phyloP scores from a whole-genome alignment of 768 basidiomycete species.

The Macrocybe gigantea region DNA sequence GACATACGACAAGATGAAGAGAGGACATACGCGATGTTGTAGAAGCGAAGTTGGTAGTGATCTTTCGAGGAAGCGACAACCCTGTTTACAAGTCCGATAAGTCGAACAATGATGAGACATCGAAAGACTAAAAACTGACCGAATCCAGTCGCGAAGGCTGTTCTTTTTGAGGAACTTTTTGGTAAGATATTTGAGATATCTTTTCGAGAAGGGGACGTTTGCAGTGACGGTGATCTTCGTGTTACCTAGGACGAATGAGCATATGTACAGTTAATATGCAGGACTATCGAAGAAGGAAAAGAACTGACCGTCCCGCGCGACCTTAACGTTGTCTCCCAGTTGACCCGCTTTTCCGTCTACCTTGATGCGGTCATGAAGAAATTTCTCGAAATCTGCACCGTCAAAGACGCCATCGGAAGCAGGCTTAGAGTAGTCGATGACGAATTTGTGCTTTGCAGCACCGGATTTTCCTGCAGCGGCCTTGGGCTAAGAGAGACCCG shows the following conservation, averaged over 20 bases:
- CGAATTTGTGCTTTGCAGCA: conserved; percentile 67
- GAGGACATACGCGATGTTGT: conserved; percentile 75
- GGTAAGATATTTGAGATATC: conserved; percentile 97
- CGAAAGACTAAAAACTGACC: conserved; percentile 34
- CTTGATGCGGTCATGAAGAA: conserved; percentile 90
- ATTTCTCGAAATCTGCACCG: conserved; percentile 70
- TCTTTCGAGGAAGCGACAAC: conserved; percentile 95
- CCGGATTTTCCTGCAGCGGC: conserved; percentile 47
- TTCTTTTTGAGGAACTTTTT: conserved; percentile 99
- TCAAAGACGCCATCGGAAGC: conserved; percentile 54
- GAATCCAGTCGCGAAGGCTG: conserved; percentile 92
- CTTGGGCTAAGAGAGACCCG: conserved; percentile 50
- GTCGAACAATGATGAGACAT: not conserved
- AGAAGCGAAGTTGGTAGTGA: conserved; percentile 91
- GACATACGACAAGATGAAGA: not conserved
- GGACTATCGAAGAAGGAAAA: not conserved
- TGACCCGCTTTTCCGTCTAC: conserved; percentile 90
- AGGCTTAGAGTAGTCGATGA: conserved; percentile 83
- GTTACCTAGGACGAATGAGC: conserved; percentile 40
- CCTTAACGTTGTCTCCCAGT: conserved; percentile 85
- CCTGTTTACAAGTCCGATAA: conserved; percentile 24
- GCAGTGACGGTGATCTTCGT: conserved; percentile 83
- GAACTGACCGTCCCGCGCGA: conserved; percentile 76
- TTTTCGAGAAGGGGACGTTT: conserved; percentile 89
- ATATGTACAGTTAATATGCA: conserved; percentile 1